Base-by-base conservation (phyloP, 2,329 filamentous ascomycete species). In the Ampelomyces quisqualis region DNA sequence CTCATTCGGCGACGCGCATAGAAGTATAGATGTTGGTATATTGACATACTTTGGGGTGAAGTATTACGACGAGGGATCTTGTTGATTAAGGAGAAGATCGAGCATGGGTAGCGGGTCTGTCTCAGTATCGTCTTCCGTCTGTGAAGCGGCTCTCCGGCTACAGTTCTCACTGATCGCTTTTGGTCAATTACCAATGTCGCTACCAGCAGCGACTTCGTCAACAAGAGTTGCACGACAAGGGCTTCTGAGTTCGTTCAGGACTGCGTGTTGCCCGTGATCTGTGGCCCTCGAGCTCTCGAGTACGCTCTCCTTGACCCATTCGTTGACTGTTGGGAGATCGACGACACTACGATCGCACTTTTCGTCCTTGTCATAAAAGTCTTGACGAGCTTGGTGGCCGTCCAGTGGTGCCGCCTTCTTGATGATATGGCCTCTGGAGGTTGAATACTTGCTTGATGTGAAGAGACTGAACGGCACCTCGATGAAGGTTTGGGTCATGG, bases 341-440 rank as follows among this genome's bases (percentile, higher is more conserved):
- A 31, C 19, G 13, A 20, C 17, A 7, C 18, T 11, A 22, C n/a
- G 3, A 13, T n/a, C 26, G 7, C n/a, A n/a, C 11, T 21, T n/a
- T 9, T 13, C 22, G 4, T 21, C 4, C 2, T 22, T 5, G n/a
- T 19, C 0, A 1, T 7, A 13, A n/a, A 8, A 7, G 22, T 19
- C 21, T 15, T 28, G 10, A 1, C 26, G 17, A 9, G 3, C 4
- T 7, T 7, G 22, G 1, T 17, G 24, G 6, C 7, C 23, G 6
- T 27, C 14, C 4, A 4, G 7, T 3, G 7, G 22, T 6, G 36
- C 30, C 11, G 33, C 1, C 18, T 37, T 43, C 15, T 41, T 49
- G 30, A 46, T 35, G n/a, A 31, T 43, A 3, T 36, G 40, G 8
- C 26, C 24, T 6, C 37, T 49, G 2, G 21, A 5, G 9, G 15